Evolutionary conservation across 2,329 filamentous ascomycete species (phyloP).

Genomic region (Fonsecaea monophora): DNA sequence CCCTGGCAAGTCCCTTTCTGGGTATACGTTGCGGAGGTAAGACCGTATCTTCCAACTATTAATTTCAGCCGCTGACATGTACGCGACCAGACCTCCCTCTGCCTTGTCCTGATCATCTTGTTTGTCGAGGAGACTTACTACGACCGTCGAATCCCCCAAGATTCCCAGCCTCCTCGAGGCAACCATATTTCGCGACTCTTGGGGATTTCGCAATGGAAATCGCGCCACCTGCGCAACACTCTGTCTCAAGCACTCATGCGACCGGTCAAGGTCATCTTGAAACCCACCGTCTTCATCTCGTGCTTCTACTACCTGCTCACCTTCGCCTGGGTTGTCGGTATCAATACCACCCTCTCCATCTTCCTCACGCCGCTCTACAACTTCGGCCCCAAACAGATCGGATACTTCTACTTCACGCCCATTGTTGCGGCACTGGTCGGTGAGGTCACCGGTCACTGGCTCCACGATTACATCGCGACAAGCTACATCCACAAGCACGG

Average conservation of each 20-base stretch:
- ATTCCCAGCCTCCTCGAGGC: constrained; percentile 38
- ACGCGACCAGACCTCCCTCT: constrained; percentile 40
- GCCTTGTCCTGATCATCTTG: constrained; percentile 44
- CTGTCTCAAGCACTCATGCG: constrained; percentile 47
- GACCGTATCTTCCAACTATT: not conserved
- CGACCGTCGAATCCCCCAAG: constrained; percentile 42
- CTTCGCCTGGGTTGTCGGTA: constrained; percentile 55
- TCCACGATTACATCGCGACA: constrained; percentile 60
- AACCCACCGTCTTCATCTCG: constrained; percentile 48
- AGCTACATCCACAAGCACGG: constrained; percentile 55
- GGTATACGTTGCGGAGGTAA: constrained; percentile 44
- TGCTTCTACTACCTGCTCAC: constrained; percentile 50
- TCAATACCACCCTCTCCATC: constrained; percentile 64
- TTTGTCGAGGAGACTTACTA: constrained; percentile 51
- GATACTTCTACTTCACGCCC: constrained; percentile 65
- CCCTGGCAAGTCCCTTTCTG: constrained; percentile 49
- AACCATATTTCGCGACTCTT: constrained; percentile 42
- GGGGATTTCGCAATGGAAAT: constrained; percentile 41
- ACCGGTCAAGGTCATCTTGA: constrained; percentile 48
- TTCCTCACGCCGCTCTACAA: constrained; percentile 60
- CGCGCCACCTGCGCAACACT: constrained; percentile 43
- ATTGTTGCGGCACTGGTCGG: constrained; percentile 62
- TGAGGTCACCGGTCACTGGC: constrained; percentile 62
- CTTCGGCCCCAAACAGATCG: constrained; percentile 59
- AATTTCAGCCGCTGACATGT: not conserved